These are phyloP conservation scores for Pachysolen tannophilus DNA, from an alignment of 805 yeast genomes.

Conservation along the genomic window DNA sequence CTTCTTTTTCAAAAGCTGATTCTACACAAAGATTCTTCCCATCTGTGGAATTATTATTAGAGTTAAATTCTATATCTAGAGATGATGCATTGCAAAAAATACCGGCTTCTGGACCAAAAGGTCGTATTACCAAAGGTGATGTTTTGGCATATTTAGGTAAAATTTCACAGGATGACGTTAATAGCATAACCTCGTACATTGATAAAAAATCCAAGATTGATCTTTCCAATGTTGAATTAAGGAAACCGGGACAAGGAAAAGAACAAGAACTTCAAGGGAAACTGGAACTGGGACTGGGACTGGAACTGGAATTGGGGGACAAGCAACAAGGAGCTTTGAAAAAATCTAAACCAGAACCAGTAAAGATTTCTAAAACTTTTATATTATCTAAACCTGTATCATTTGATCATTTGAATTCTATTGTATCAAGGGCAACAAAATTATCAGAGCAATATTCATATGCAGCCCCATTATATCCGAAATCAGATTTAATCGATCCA, in stretches of 20 bases:
- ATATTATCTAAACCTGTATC: slow-evolving; percentile 21
- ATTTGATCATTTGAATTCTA: slow-evolving; percentile 20
- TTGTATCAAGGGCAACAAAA: slow-evolving; percentile 36
- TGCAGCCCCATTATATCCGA: slow-evolving; percentile 23
- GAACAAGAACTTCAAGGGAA: slow-evolving; percentile 12
- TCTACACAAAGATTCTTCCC: slow-evolving; percentile 66
- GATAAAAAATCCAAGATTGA: slow-evolving; percentile 57
- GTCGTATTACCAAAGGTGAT: slow-evolving; percentile 86
- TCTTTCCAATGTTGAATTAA: slow-evolving; percentile 54
- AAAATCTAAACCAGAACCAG: slow-evolving; percentile 25
- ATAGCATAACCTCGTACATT: slow-evolving; percentile 47
- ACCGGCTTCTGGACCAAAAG: slow-evolving; percentile 82
- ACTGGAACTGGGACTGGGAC: slow-evolving; percentile 8
- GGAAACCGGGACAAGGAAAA: slow-evolving; percentile 12
- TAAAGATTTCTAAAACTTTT: slow-evolving; percentile 23
- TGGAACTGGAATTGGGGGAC: neutral
- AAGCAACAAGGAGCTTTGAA: slow-evolving; percentile 19
- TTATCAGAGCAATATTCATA: slow-evolving; percentile 38
- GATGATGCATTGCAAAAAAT: slow-evolving; percentile 69
- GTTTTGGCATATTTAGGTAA: slow-evolving; percentile 77
- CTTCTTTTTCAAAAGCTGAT: slow-evolving; percentile 38
- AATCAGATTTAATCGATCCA: slow-evolving; percentile 48
- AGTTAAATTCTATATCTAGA: slow-evolving; percentile 50
- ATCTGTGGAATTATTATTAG: slow-evolving; percentile 63
- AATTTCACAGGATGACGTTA: slow-evolving; percentile 49